Percentiles rank a stretch among this genome's conserved stretches.
Conservation (phyloP, 495 filamentous ascomycete species). For the Mytilinidion resinicola region DNA sequence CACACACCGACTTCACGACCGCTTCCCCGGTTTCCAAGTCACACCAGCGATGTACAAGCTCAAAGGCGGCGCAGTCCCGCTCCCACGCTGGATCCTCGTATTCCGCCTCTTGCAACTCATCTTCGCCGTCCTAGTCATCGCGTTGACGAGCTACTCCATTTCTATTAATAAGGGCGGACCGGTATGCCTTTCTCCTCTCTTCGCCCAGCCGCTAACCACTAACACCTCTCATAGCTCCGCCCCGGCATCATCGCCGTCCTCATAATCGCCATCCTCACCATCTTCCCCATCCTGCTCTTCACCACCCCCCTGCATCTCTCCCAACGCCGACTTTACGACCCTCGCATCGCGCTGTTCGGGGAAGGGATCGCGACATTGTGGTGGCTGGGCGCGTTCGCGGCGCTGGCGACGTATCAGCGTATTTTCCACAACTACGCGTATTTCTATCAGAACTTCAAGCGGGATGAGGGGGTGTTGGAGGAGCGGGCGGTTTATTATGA, state of each 20-base stretch:
- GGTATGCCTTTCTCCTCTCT: constrained; percentile 2
- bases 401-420: constrained; percentile 14
- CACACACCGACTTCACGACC: no score
- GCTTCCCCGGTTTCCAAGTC: not conserved
- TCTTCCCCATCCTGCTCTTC: constrained; percentile 19
- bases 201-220: not conserved
- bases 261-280: constrained; percentile 22
- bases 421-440: constrained; percentile 11
- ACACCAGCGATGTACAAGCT: constrained; percentile 10
- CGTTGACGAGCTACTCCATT: constrained; percentile 14
- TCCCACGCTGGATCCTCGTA: constrained; percentile 23
- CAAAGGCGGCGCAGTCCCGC: constrained; percentile 14
- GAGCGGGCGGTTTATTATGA: no score
- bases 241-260: constrained; percentile 33
- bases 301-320: constrained; percentile 15
- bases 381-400: constrained; percentile 16
- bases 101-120: constrained; percentile 19
- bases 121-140: constrained; percentile 16
- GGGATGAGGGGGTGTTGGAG: not conserved
- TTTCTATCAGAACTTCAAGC: not conserved
- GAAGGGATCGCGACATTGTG: constrained; percentile 16
- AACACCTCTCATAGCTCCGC: constrained; percentile 25
- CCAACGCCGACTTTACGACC: constrained; percentile 17
- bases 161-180: constrained; percentile 17
- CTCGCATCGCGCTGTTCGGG: constrained; percentile 14